These are phyloP conservation scores for Apodospora peruviana DNA, from an alignment of 495 filamentous ascomycete species.

Conservation along the genomic window DNA sequence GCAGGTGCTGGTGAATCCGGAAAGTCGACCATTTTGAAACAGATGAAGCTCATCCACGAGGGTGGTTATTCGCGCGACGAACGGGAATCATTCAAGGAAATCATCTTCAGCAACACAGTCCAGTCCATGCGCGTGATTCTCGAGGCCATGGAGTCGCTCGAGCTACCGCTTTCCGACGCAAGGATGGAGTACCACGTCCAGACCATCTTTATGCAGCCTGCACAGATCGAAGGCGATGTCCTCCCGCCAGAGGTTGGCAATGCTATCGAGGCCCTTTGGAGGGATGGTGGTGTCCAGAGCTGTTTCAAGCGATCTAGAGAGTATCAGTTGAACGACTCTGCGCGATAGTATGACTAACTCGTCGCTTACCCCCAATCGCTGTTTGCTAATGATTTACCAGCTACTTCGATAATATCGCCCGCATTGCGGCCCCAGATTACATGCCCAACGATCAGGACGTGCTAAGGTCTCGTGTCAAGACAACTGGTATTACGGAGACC, in stretches of 20 bases:
- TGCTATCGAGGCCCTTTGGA: constrained; percentile 91
- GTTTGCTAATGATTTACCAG: constrained; percentile 46
- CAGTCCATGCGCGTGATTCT: constrained; percentile 95
- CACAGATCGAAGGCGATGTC: constrained; percentile 91
- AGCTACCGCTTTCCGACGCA: constrained; percentile 80
- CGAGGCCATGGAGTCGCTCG: constrained; percentile 92
- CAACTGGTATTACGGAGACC: constrained; percentile 98
- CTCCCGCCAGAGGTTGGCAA: constrained; percentile 90
- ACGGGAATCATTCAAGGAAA: constrained; percentile 84
- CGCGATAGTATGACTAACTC: constrained; percentile 78
- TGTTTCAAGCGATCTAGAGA: constrained; percentile 93
- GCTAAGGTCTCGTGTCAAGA: constrained; percentile 95
- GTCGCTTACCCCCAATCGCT: neutral
- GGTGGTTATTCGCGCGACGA: constrained; percentile 75
- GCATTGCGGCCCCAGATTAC: constrained; percentile 88
- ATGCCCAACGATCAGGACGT: constrained; percentile 97
- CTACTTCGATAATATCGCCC: constrained; percentile 94
- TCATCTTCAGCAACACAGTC: constrained; percentile 97
- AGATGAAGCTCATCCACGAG: constrained; percentile 93
- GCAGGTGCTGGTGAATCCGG: constrained; percentile 98
- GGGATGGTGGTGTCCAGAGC: constrained; percentile 88
- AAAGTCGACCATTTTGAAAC: constrained; percentile 98
- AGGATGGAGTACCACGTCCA: constrained; percentile 90
- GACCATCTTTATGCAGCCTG: constrained; percentile 93
- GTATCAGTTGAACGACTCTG: constrained; percentile 97